Conservation (phyloP, 345 rosid genomes). For the Moringa oleifera region DNA sequence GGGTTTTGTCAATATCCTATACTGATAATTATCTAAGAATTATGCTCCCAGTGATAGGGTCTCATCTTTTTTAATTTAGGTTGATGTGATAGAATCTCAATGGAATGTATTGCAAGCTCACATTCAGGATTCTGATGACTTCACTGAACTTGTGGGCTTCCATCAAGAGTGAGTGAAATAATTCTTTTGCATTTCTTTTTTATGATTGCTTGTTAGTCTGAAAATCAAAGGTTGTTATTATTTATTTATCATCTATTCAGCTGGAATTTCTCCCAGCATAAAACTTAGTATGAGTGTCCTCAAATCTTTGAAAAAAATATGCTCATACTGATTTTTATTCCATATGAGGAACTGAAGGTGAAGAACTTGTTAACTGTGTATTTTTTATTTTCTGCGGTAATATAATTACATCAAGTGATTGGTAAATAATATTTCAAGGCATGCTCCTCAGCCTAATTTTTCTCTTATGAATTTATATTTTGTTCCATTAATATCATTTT, state of each 20-base stretch:
- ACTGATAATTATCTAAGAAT: neutral
- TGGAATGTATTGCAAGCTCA: conserved; percentile 92
- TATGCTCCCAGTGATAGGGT: neutral
- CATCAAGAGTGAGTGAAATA: conserved; percentile 79
- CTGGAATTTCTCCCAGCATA: neutral
- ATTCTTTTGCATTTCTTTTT: neutral
- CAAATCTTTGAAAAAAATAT: too few species aligned
- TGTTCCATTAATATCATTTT: too few species aligned
- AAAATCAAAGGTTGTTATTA: neutral
- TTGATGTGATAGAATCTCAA: conserved; percentile 97
- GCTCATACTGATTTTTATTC: too few species aligned
- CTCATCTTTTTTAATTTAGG: conserved; percentile 34
- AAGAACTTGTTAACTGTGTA: neutral
- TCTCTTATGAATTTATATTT: neutral
- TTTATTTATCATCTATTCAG: neutral
- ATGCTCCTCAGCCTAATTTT: neutral
- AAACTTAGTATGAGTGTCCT: neutral
- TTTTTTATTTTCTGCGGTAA: neutral
- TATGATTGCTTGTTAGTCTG: conserved; percentile 7
- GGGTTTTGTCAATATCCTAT: neutral
- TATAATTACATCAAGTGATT: neutral
- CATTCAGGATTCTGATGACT: conserved; percentile 83
- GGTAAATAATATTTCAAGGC: too few species aligned
- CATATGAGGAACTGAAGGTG: neutral
- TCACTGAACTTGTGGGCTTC: conserved; percentile 89